Evolutionary conservation across 169 alveolate genomes (phyloP), one percentile per base, ranked within the genome.

Genomic region (Babesia bovis): DNA sequence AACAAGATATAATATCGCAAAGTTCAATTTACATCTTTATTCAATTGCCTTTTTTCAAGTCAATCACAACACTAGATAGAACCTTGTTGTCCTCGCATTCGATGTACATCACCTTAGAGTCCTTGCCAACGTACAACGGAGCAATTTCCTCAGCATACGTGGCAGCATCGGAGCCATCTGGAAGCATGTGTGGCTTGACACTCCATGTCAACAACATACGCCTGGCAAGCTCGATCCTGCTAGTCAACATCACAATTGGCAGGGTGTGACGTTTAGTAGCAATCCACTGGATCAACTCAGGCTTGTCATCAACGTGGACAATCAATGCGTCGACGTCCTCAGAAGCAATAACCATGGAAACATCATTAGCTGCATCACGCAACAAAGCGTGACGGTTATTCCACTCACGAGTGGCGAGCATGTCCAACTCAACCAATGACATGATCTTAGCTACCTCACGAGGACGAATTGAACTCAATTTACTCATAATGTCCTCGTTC

Each of bases 141-240:
- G 66, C 61, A 4, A 78, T n/a, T 32, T 56, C 57, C 42, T 66
- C 41, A 30, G 58, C 69, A 38, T 49, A 67, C 9, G 63, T 65
- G 35, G 19, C 5, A 17, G 82, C 61, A 58, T 69, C 36, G 23
- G 59, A 66, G 9, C 72, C 77, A 32, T 12, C 32, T n/a, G 81
- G 85, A 2, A 82, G 51, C 53, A 83, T 38, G 73, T 78, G 83
- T 6, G 93, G 66, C 65, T 87, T 79, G 15, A 87, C 83, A 23
- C 90, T 89, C 93, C 93, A 87, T 15, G 90, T 66, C 21, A 87
- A 73, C 86, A 83, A 90, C 57, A 82, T 55, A 55, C 79, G 88
- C 23, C 93, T 49, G n/a, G 90, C 85, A 28, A 87, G 35, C 23
- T 51, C 42, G 10, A 52, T 71, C 59, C 72, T 83, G 36, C 82